Base-by-base conservation (phyloP, 306 rosid species). In the Fragaria iinumae region DNA sequence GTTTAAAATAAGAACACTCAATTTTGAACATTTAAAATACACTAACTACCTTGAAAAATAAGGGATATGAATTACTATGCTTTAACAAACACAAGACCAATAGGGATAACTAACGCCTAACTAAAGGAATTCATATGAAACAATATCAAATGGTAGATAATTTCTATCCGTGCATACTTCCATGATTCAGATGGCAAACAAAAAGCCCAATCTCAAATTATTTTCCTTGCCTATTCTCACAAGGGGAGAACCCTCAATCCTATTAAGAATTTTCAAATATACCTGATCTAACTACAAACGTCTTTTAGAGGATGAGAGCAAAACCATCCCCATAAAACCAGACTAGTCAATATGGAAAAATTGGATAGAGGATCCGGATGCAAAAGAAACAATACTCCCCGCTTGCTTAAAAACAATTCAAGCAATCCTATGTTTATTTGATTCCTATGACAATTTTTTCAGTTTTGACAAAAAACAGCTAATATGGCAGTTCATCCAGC, bases 291-390 rank as follows among this genome's bases (percentile, higher is more conserved):
- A 66, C 91, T 79, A 84, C 75, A 80, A 25, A 69, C 53, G 70
- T 77, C 75, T 75, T 78, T 21, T 59, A 52, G 79, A 83, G 93
- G 92, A 91, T 91, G 90, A 81, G 80, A 84, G 79, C 93, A 91
- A 94, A 90, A 91, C 93, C 89, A 91, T 81, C 97, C 97, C 74
- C 80, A 76, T 57, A 17, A 56, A 47, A 39, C 55, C 32, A 80
- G 70, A 72, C 34, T 53, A 71, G 79, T 60, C 77, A 29, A 77
- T 36, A 76, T 38, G 72, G 44, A 64, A 84, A 86, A 82, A 86
- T 67, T 81, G 87, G 84, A 80, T 78, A 60, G 76, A 74, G 45
- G 82, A 77, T 84, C 78, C 73, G 44, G 77, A 75, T 84, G 57
- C 11, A 81, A 87, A 86, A 83, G 82, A 83, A 83, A 79, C 36